Conservation (phyloP, 129 eudicot species). For the Cynara cardunculus region DNA sequence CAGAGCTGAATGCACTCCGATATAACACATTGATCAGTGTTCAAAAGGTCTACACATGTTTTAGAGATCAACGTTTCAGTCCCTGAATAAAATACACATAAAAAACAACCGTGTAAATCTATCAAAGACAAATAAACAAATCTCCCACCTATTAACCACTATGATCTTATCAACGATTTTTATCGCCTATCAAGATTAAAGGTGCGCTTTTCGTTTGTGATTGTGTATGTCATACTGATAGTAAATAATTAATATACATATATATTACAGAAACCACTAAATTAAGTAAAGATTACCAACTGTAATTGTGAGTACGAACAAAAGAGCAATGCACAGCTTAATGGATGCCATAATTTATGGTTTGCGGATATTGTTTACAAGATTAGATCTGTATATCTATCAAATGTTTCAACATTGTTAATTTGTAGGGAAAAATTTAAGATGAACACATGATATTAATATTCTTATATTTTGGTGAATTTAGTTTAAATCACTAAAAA, state of each 20-base stretch:
- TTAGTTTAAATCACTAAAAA: neutral
- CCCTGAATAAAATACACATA: neutral
- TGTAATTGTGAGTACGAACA: neutral
- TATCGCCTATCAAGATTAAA: too few relatives aligned
- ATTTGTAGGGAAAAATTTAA: neutral
- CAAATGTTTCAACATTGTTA: neutral
- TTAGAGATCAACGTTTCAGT: neutral
- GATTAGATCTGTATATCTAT: neutral
- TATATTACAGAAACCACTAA: neutral
- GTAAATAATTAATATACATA: too few relatives aligned
- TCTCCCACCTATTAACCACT: too few relatives aligned
- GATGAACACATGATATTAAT: neutral
- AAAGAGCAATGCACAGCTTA: conserved; percentile 5
- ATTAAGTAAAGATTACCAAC: neutral
- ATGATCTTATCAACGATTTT: too few relatives aligned
- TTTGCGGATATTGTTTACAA: neutral
- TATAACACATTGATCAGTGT: neutral
- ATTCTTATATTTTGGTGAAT: neutral
- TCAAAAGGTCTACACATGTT: too few relatives aligned
- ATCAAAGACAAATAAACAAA: too few relatives aligned
- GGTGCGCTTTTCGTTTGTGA: too few relatives aligned
- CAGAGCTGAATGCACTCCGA: neutral
- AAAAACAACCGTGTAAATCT: too few relatives aligned
- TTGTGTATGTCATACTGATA: neutral
- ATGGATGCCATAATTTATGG: neutral